Percentiles rank a stretch among this genome's conserved stretches.
These are phyloP conservation scores for Zoysia japonica DNA, from an alignment of 176 grass and related monocot species.

Conservation along the genomic window DNA sequence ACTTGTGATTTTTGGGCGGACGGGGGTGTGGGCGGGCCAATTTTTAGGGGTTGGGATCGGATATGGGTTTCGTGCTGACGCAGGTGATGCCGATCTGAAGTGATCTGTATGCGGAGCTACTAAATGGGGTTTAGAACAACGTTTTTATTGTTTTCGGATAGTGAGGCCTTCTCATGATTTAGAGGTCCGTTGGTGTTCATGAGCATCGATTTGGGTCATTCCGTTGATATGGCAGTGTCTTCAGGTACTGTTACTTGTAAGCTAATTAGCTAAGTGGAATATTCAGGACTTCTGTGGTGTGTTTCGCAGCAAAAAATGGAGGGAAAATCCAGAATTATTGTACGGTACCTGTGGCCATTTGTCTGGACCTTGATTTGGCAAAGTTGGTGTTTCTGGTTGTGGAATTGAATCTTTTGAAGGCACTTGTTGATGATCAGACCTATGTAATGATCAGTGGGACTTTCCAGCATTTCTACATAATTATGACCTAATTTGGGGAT, in stretches of 20 bases:
- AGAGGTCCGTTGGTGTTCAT: neutral
- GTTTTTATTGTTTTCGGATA: conserved; percentile 1
- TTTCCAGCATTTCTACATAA: neutral
- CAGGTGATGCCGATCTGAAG: conserved; percentile 7
- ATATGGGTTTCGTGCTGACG: neutral
- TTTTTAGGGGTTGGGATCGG: neutral
- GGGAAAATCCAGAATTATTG: neutral
- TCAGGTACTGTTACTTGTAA: neutral
- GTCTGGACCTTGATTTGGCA: neutral
- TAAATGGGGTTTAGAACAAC: neutral
- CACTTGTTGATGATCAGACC: neutral
- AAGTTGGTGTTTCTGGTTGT: neutral
- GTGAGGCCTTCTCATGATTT: conserved; percentile 2
- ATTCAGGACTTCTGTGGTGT: neutral
- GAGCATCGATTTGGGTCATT: neutral
- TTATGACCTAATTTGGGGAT: neutral
- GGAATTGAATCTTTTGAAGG: neutral
- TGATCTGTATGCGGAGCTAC: neutral
- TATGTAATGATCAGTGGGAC: neutral
- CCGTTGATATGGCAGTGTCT: neutral
- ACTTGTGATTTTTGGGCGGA: neutral
- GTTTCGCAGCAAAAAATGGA: neutral
- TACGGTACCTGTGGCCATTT: neutral
- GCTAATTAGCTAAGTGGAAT: neutral
- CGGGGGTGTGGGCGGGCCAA: neutral